These are phyloP conservation scores for Diutina pseudorugosa DNA, from an alignment of 1,139 yeast species.

Conservation along the genomic window DNA sequence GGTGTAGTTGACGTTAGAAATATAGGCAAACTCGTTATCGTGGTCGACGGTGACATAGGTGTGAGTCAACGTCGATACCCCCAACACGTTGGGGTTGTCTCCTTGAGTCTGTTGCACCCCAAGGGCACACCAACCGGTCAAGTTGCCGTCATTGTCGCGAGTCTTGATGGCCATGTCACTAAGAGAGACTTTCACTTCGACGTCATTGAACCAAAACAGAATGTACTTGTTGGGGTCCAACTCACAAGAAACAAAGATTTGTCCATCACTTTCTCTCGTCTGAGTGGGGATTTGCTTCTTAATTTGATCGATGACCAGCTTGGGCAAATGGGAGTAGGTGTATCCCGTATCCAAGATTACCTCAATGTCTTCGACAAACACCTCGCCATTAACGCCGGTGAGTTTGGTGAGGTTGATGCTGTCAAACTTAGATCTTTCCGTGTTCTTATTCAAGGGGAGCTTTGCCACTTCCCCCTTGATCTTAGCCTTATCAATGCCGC, in stretches of 20 bases:
- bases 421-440: neutral
- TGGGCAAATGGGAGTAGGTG: neutral
- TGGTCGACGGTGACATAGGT: slow-evolving; percentile 1
- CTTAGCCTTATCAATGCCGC: neutral
- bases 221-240: neutral
- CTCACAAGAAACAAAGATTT: neutral
- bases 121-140: neutral
- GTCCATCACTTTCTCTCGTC: too few relatives aligned
- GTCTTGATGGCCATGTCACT: neutral
- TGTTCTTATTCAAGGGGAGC: neutral
- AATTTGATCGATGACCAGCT: neutral
- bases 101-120: neutral
- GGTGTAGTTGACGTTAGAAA: slow-evolving; percentile 1
- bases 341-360: neutral
- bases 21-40: neutral
- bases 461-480: neutral
- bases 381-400: neutral
- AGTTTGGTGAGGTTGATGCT: neutral
- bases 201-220: neutral
- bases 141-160: neutral
- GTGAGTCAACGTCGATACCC: neutral
- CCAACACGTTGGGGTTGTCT: too few relatives aligned
- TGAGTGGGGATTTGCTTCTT: too few relatives aligned
- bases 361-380: neutral
- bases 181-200: neutral